Conservation (phyloP, 139 green algal species). For the Chlorella sorokiniana region DNA sequence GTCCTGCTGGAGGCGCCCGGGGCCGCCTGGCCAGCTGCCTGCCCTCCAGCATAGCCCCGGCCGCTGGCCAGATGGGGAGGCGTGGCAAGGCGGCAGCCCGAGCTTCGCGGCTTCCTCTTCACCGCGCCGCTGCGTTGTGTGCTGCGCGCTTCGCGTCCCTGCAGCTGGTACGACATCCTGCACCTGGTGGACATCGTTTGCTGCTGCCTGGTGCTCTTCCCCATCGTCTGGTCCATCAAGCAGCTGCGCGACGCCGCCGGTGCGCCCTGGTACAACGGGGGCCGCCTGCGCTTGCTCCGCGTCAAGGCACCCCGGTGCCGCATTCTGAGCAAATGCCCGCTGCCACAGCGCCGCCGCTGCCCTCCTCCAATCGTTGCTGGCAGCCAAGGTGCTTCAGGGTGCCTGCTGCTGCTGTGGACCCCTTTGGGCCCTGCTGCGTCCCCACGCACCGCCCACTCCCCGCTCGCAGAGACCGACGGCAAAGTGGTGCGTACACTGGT, state of each 20-base stretch:
- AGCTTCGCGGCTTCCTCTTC: too few species aligned
- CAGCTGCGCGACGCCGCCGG: constrained; percentile 79
- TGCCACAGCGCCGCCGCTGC: neutral
- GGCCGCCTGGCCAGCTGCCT: too few species aligned
- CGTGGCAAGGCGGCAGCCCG: too few species aligned
- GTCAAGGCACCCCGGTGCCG: too few species aligned
- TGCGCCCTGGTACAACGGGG: neutral
- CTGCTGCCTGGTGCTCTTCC: constrained; percentile 98
- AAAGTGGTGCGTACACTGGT: constrained; percentile 71
- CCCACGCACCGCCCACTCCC: neutral
- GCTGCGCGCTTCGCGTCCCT: neutral
- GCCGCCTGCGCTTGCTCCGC: too few species aligned
- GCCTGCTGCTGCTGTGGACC: neutral
- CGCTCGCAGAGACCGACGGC: constrained; percentile 63
- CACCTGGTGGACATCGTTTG: constrained; percentile 97
- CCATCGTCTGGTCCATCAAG: constrained; percentile 98
- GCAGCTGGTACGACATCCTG: constrained; percentile 90
- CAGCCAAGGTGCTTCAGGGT: neutral
- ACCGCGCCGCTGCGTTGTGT: too few species aligned
- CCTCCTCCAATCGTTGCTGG: neutral
- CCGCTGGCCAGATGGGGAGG: too few species aligned
- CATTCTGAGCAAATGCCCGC: too few species aligned
- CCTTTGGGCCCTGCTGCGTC: neutral
- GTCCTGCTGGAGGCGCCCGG: too few species aligned
- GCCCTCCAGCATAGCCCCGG: too few species aligned